Percentiles rank a stretch among this genome's conserved stretches.
Evolutionary conservation across 2,329 filamentous ascomycete species (phyloP).

Genomic region (Pseudogymnoascus sp.): DNA sequence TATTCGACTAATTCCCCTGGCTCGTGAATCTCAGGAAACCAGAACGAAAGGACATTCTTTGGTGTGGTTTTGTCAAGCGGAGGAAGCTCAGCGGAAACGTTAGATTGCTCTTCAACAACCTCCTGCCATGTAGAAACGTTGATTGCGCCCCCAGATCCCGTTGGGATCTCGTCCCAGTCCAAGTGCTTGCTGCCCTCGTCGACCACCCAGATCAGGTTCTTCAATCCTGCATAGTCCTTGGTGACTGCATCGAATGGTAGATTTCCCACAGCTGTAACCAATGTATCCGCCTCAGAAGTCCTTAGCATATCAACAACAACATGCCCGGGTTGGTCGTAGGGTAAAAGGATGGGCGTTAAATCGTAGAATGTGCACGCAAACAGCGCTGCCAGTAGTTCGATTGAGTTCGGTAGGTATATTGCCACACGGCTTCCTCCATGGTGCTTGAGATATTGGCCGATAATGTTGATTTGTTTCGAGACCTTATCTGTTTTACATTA

Average conservation of each 20-base stretch:
- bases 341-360: conserved; percentile 75
- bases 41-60: conserved; percentile 59
- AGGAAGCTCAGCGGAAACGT: conserved; percentile 58
- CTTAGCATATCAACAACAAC: conserved; percentile 66
- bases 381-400: conserved; percentile 75
- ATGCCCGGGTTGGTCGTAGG: conserved; percentile 68
- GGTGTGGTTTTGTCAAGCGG: conserved; percentile 47
- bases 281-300: conserved; percentile 67
- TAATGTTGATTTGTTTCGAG: conserved; percentile 78
- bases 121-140: conserved; percentile 93
- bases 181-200: conserved; percentile 86
- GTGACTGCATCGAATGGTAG: conserved; percentile 71
- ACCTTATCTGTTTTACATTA: conserved; percentile 51
- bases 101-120: conserved; percentile 63
- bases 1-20: conserved; percentile 72
- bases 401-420: conserved; percentile 86
- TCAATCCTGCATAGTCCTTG: conserved; percentile 62
- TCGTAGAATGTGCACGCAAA: conserved; percentile 85
- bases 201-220: conserved; percentile 84
- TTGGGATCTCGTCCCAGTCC: conserved; percentile 88
- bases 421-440: conserved; percentile 71
- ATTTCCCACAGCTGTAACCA: conserved; percentile 81
- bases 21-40: conserved; percentile 47
- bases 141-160: conserved; percentile 65
- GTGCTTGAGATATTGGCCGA: conserved; percentile 70